A percentile compares a stretch with the other conserved stretches of the same genome.
Evolutionary conservation across 768 basidiomycete species (phyloP).

Genomic region (Trametes cingulata): DNA sequence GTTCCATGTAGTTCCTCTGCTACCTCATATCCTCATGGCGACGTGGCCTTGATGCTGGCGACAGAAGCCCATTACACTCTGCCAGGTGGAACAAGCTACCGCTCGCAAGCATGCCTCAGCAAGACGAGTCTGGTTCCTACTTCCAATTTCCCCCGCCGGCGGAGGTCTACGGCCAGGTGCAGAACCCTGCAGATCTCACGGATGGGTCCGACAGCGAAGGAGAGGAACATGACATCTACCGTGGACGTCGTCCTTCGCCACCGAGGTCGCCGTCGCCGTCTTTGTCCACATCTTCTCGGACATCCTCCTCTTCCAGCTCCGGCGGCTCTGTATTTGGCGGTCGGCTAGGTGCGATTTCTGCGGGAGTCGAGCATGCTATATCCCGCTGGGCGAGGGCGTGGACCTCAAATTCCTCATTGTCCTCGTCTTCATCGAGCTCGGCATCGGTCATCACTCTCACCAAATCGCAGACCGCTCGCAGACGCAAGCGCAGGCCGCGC

Average conservation of each 20-base stretch:
- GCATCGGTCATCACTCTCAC: conserved; percentile 42
- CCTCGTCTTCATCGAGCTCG: conserved; percentile 43
- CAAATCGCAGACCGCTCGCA: conserved; percentile 33
- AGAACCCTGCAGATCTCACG: conserved; percentile 8
- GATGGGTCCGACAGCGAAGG: conserved; percentile 20
- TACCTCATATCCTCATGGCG: background rate
- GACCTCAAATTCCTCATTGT: conserved; percentile 42
- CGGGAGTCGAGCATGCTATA: conserved; percentile 70
- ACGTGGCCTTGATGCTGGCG: conserved; percentile 13
- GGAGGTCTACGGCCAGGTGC: conserved; percentile 18
- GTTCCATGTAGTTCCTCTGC: conserved; percentile 19
- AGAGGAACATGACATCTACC: conserved; percentile 58
- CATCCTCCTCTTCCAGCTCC: conserved; percentile 42
- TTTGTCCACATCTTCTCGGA: conserved; percentile 34
- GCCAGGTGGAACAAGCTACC: background rate
- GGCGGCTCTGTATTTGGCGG: conserved; percentile 38
- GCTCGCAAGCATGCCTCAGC: conserved; percentile 6
- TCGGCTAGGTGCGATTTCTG: conserved; percentile 41
- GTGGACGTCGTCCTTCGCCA: conserved; percentile 47
- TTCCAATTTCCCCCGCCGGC: conserved; percentile 7
- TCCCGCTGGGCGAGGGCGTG: conserved; percentile 67
- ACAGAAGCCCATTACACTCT: background rate
- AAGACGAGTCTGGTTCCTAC: conserved; percentile 9
- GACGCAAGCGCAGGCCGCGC: conserved; percentile 44
- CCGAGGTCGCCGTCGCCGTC: conserved; percentile 31